Evolutionary conservation across 306 rosid genomes (phyloP).

Genomic region (Prosopis cineraria): DNA sequence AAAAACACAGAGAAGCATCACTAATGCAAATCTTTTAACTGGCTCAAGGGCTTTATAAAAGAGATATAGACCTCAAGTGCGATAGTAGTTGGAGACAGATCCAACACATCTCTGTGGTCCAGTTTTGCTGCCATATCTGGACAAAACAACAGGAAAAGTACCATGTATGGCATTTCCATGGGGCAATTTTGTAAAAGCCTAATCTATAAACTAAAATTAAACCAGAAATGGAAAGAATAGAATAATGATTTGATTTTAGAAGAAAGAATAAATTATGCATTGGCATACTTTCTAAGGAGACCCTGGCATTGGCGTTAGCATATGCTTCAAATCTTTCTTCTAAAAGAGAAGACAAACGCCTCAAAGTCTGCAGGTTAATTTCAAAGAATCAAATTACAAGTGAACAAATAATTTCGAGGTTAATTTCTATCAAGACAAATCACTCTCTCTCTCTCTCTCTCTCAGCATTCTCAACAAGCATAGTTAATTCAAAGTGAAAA

Average conservation of each 20-base stretch:
- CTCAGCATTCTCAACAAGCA: not conserved
- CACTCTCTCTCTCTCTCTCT: not conserved
- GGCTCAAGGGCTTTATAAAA: slow-evolving; percentile 12
- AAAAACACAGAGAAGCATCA: not conserved
- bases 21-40: not conserved
- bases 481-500: not conserved
- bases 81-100: slow-evolving; percentile 65
- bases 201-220: not conserved
- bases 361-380: slow-evolving; percentile 55
- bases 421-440: not conserved
- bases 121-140: slow-evolving; percentile 70
- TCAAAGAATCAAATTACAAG: slow-evolving; percentile 22
- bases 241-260: not conserved
- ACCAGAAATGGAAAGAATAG: not conserved
- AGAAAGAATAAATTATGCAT: not conserved
- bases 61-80: slow-evolving; percentile 68
- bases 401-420: not conserved
- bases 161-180: not conserved
- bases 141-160: slow-evolving; percentile 18
- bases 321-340: slow-evolving; percentile 73
- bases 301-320: slow-evolving; percentile 70
- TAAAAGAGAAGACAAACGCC: slow-evolving; percentile 58
- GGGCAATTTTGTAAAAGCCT: slow-evolving; percentile 10
- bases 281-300: slow-evolving; percentile 70
- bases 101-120: slow-evolving; percentile 51